phyloP scores from a whole-genome alignment of 139 green algal genomes.

The Coelastrella sp. region DNA sequence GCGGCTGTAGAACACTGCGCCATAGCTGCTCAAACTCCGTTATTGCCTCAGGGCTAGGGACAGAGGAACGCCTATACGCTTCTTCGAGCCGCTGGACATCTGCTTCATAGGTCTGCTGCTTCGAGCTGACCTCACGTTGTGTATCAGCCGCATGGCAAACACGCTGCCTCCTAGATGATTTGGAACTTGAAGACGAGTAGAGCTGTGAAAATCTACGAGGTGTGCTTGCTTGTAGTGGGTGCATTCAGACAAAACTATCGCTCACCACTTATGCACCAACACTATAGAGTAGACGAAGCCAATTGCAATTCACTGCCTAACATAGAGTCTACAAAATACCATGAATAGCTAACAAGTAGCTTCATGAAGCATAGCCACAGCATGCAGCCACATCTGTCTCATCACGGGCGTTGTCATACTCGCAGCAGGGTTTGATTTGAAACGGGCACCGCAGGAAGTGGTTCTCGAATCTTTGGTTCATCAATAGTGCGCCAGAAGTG shows the following conservation, averaged over 20 bases:
- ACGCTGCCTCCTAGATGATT: not conserved
- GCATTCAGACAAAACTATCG: not conserved
- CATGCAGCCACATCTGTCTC: not conserved
- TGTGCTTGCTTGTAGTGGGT: not conserved
- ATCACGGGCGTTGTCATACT: not conserved
- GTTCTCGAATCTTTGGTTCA: too few relatives aligned
- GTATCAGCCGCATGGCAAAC: not conserved
- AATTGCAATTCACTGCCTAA: too few relatives aligned
- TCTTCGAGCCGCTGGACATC: slow-evolving; percentile 15
- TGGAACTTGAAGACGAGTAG: not conserved
- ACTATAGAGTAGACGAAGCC: too few relatives aligned
- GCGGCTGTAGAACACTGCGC: not conserved
- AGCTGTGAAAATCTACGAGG: not conserved
- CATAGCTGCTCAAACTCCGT: too few relatives aligned
- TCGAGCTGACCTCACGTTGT: not conserved
- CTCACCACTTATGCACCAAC: not conserved
- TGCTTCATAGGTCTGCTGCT: not conserved
- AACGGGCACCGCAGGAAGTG: too few relatives aligned
- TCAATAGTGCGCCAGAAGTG: too few relatives aligned
- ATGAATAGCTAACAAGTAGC: too few relatives aligned
- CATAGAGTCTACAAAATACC: too few relatives aligned
- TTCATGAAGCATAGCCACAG: too few relatives aligned
- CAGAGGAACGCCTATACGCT: not conserved
- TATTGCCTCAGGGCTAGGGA: not conserved
- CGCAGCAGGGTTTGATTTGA: not conserved